Evolutionary conservation across 805 yeast genomes (phyloP).

Genomic region (Lachancea cidri): DNA sequence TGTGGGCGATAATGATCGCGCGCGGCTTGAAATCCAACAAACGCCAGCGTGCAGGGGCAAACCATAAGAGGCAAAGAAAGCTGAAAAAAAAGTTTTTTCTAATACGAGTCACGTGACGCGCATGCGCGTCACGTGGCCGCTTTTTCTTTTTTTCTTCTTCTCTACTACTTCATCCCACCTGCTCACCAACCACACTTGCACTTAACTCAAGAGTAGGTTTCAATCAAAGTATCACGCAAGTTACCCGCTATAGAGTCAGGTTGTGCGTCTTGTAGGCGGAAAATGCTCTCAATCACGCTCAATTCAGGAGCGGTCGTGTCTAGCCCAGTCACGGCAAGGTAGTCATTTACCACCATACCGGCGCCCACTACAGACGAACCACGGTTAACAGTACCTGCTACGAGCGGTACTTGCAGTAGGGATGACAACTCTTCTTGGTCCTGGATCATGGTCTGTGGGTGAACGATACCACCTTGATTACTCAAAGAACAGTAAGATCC

Average conservation of each 20-base stretch:
- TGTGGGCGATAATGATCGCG: no score
- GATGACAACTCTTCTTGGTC: conserved; percentile 98
- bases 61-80: no score
- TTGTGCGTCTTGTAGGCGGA: conserved; percentile 86
- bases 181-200: neutral
- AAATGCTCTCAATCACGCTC: conserved; percentile 93
- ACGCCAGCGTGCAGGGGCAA: no score
- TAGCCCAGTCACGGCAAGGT: conserved; percentile 94
- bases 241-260: conserved; percentile 81
- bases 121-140: neutral
- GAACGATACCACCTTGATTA: conserved; percentile 97
- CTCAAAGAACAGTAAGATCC: conserved; percentile 94
- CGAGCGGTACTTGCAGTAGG: conserved; percentile 91
- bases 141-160: neutral
- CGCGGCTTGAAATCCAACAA: no score
- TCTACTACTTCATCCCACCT: neutral
- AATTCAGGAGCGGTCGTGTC: conserved; percentile 99
- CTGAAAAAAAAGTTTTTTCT: no score
- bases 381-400: conserved; percentile 97
- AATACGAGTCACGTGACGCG: no score
- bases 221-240: conserved; percentile 87
- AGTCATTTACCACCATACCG: conserved; percentile 97
- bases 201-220: conserved; percentile 64
- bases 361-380: conserved; percentile 98
- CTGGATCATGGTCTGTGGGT: conserved; percentile 94